Base-by-base conservation (phyloP, 495 filamentous ascomycete species). In the Achaetomiella virescens region DNA sequence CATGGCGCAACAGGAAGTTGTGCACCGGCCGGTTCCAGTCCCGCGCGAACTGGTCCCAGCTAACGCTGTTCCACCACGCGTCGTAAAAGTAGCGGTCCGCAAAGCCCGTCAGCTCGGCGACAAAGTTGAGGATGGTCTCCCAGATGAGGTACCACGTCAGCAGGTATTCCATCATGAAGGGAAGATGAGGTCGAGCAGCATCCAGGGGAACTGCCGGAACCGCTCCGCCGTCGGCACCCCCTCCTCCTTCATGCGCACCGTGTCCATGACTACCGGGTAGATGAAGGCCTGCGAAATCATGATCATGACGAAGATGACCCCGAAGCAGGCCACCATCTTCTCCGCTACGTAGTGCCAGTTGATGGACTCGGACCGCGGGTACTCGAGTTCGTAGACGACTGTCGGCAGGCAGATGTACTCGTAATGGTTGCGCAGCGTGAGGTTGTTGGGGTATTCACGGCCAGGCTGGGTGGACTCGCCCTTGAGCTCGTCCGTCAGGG, bases 51-150 rank as follows among this genome's bases (percentile, higher is more conserved):
- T 85, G 81, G 58, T 86, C 83, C 80, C 80, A 85, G 3, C 75
- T 78, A 2, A 81, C 75, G 57, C 40, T 61, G 47, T 84, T 84
- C 82, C 82, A 84, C 86, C 87, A 91, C 58, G 82, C 82, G 36
- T 81, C 83, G 63, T 90, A 90, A 71, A 90, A 90, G 44, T 80
- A 80, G 43, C 87, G 82, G 65, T 90, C 87, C n/a, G 86, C 85
- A 63, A 89, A 90, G 36, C 71, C 69, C 1, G 85, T 89, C 49
- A 90, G 64, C 64, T 90, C 87, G 5, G 85, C 87, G 5, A 89
- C 67, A 36, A 87, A 78, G 71, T 90, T 90, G 48, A 90, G 81
- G 47, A 89, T 79, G 47, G 84, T 85, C 71, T 90, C 87, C 87
- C 87, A 90, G 63, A 90, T 89, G 24, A 90, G 77, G 63, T 89